Base-by-base conservation (phyloP, 2,329 filamentous ascomycete species). In the Pseudogymnoascus destructans region DNA sequence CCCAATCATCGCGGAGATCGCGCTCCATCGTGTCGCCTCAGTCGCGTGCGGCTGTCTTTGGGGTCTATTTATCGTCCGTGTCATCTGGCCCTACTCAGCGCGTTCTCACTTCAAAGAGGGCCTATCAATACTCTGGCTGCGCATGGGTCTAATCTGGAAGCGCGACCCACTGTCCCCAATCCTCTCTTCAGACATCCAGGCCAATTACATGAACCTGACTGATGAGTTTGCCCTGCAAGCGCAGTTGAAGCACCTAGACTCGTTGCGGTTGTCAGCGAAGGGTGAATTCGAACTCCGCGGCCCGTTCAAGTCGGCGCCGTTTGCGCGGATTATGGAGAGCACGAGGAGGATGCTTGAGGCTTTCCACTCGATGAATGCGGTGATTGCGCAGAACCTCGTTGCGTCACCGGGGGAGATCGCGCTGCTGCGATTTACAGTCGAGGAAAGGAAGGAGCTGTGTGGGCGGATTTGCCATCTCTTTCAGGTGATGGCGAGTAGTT, bases 61-160 rank as follows among this genome's bases (percentile, higher is more conserved):
- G 91, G 93, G 91, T 33, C 82, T 98, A 60, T 79, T 97, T 57
- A 80, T 97, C 61, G 96, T 91, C 55, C 81, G 92, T 60, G 68
- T 95, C 55, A 84, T 98, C 63, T 97, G 91, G 89, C 93, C 93
- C 7, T 95, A 96, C 62, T 93, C 89, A 30, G 93, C 90, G 1
- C 81, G 93, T 42, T 78, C 80, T 62, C 95, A 95, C 72, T 84
- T 97, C 66, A 89, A 93, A 67, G 86, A 95, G 66, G 92, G 92
- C 1, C 77, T 96, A 9, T 88, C 89, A 25, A 77, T 95, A n/a
- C 75, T 98, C 10, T 97, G 93, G 80, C 78, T 98, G 5, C 88
- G 95, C 60, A 91, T 98, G 83, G 89, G 90, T 13, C 78, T 98
- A 32, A 91, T 97, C 63, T 98, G 93, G 93, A 95, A 92, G 73